Evolutionary conservation across 345 rosid genomes (phyloP).

Genomic region (Angophora floribunda): DNA sequence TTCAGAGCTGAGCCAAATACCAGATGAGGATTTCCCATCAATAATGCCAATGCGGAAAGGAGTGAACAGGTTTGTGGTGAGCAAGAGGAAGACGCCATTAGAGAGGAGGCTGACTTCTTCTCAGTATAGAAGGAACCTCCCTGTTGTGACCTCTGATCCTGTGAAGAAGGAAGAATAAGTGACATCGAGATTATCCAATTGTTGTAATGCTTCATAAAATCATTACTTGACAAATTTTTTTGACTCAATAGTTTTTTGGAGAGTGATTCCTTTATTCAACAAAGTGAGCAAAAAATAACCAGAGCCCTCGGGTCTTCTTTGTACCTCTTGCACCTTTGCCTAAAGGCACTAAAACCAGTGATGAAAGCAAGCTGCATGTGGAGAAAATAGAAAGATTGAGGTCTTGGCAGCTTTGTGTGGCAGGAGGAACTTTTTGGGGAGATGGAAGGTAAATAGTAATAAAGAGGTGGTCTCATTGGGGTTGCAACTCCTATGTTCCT

Average conservation of each 20-base stretch:
- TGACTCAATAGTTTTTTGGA: background rate
- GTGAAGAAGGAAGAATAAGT: slow-evolving; percentile 18
- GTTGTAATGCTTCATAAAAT: background rate
- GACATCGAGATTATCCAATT: background rate
- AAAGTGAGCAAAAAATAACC: background rate
- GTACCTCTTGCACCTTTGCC: background rate
- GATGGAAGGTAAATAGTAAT: background rate
- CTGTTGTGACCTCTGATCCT: slow-evolving; percentile 36
- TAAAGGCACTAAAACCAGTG: background rate
- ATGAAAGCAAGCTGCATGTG: background rate
- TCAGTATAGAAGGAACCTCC: slow-evolving; percentile 60
- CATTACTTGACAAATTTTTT: background rate
- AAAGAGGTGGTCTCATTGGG: background rate
- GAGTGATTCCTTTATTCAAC: background rate
- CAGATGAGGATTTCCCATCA: slow-evolving; percentile 94
- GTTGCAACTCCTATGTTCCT: background rate
- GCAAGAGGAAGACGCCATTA: slow-evolving; percentile 89
- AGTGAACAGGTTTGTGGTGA: slow-evolving; percentile 88
- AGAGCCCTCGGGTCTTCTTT: background rate
- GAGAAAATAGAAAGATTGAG: background rate
- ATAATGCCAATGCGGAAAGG: slow-evolving; percentile 99
- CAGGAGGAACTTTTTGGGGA: background rate
- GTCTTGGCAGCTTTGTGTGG: background rate
- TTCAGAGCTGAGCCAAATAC: slow-evolving; percentile 95
- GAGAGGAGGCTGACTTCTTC: slow-evolving; percentile 90